phyloP scores from a whole-genome alignment of 768 basidiomycete species.

The Megacollybia marginata region DNA sequence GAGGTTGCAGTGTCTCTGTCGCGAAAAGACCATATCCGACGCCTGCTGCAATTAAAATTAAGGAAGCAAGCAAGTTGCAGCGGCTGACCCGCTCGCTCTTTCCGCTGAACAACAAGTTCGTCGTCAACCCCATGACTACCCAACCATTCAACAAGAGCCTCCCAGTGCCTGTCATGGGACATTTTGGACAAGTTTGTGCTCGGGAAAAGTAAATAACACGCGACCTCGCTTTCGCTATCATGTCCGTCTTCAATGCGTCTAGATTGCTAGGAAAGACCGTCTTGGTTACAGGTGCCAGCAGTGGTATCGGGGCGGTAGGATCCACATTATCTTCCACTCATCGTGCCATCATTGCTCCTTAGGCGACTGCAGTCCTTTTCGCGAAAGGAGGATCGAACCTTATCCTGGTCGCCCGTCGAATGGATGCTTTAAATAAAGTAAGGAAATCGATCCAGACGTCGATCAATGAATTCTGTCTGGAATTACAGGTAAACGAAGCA shows the following conservation, averaged over 20 bases:
- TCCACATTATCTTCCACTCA: neutral
- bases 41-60: constrained; percentile 25
- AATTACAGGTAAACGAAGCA: constrained; percentile 43
- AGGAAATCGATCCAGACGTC: no score
- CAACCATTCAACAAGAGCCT: constrained; percentile 46
- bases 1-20: constrained; percentile 31
- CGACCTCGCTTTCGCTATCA: constrained; percentile 16
- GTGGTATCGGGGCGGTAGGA: constrained; percentile 83
- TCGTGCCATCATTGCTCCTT: neutral
- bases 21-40: constrained; percentile 71
- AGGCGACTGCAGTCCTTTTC: constrained; percentile 18
- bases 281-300: constrained; percentile 83
- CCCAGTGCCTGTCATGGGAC: constrained; percentile 30
- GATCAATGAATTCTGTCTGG: no score
- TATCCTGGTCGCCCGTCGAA: constrained; percentile 75
- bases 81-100: constrained; percentile 41
- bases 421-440: constrained; percentile 54
- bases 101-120: constrained; percentile 44
- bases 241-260: constrained; percentile 79
- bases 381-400: constrained; percentile 89
- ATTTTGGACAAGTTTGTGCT: constrained; percentile 8
- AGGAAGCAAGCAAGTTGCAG: constrained; percentile 2
- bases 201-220: no score
- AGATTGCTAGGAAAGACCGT: constrained; percentile 81
- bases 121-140: constrained; percentile 37